These are phyloP conservation scores for Gamarada debralockiae DNA, from an alignment of 495 filamentous ascomycete genomes.

Conservation along the genomic window DNA sequence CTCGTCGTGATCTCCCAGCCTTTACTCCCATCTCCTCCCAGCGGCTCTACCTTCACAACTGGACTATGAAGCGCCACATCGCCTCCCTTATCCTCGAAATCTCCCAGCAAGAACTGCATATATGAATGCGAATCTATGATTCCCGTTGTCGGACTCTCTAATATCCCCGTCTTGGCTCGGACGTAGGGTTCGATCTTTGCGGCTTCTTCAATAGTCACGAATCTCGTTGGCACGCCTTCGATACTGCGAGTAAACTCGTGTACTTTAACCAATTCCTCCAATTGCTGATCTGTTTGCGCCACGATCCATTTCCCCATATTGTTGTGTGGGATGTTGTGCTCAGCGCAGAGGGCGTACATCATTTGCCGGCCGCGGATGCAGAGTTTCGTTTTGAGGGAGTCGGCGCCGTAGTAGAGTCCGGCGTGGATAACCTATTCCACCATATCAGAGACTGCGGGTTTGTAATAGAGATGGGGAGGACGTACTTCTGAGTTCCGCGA, in stretches of 20 bases:
- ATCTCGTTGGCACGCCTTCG: constrained; percentile 64
- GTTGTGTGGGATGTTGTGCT: constrained; percentile 61
- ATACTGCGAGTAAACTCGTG: constrained; percentile 63
- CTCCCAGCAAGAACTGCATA: constrained; percentile 74
- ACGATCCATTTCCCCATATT: constrained; percentile 93
- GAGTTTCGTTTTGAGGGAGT: constrained; percentile 75
- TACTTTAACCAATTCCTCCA: constrained; percentile 58
- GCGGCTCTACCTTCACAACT: constrained; percentile 56
- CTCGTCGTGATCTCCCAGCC: constrained; percentile 43
- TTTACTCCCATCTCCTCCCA: constrained; percentile 55
- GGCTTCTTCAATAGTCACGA: constrained; percentile 60
- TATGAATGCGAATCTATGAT: constrained; percentile 85
- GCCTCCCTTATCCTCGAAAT: constrained; percentile 73
- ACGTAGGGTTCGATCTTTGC: constrained; percentile 67
- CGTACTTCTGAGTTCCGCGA: constrained; percentile 84
- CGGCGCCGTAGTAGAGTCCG: constrained; percentile 83
- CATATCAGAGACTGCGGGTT: neutral
- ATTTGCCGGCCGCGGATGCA: constrained; percentile 73
- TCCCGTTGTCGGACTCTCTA: constrained; percentile 81
- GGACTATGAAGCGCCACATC: constrained; percentile 60
- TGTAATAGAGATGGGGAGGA: neutral
- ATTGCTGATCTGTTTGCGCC: constrained; percentile 71
- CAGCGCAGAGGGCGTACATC: constrained; percentile 74
- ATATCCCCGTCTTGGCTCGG: constrained; percentile 59
- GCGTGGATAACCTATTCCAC: constrained; percentile 79